These are phyloP conservation scores for Melanomma pulvis-pyrius DNA, from an alignment of 495 filamentous ascomycete species.

Conservation along the genomic window DNA sequence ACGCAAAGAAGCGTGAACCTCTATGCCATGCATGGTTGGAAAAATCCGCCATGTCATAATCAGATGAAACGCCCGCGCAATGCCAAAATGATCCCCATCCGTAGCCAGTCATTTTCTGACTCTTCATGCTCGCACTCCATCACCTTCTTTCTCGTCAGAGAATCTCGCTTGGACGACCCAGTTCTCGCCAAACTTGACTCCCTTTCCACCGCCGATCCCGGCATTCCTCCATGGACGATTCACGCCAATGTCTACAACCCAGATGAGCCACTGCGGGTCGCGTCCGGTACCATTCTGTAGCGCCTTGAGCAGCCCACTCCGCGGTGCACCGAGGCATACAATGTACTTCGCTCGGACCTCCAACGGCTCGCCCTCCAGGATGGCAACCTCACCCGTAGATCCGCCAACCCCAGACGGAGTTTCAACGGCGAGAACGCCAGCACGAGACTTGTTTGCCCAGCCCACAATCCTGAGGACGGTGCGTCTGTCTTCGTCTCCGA, in stretches of 20 bases:
- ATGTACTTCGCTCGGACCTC: constrained; percentile 76
- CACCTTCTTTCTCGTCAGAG: constrained; percentile 22
- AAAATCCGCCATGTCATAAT: neutral
- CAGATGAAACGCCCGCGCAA: constrained; percentile 15
- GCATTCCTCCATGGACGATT: constrained; percentile 84
- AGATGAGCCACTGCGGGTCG: constrained; percentile 69
- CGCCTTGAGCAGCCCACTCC: constrained; percentile 77
- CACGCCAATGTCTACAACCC: constrained; percentile 84
- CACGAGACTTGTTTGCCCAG: constrained; percentile 82
- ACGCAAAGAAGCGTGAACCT: neutral
- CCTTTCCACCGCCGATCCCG: constrained; percentile 73
- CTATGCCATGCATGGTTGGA: neutral
- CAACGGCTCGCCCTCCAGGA: constrained; percentile 69
- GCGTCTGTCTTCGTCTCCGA: constrained; percentile 78
- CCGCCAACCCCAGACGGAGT: constrained; percentile 86
- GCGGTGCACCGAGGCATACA: constrained; percentile 80
- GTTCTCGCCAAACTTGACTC: constrained; percentile 79
- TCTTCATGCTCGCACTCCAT: neutral
- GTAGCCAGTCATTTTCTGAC: neutral
- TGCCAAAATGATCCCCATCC: neutral
- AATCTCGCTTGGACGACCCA: constrained; percentile 74
- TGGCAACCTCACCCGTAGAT: constrained; percentile 61
- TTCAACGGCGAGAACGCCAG: constrained; percentile 78
- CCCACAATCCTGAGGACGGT: constrained; percentile 80
- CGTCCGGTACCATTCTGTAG: constrained; percentile 62